A percentile compares a stretch with the other conserved stretches of the same genome.
These are phyloP conservation scores for Picochlorum sp. DNA, from an alignment of 139 green algal species.

Conservation along the genomic window DNA sequence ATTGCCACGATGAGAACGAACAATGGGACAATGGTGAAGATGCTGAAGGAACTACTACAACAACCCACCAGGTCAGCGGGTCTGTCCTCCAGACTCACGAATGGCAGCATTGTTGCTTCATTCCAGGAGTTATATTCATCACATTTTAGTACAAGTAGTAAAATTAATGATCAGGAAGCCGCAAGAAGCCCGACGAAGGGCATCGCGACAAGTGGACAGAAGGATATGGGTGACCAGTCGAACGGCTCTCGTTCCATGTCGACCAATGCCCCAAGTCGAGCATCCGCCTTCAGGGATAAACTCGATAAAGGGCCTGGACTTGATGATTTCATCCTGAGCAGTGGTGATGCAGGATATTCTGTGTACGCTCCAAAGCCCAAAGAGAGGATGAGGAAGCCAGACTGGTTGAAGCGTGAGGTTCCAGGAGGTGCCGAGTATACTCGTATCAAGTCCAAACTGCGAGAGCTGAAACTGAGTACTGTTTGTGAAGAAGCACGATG, in stretches of 20 bases:
- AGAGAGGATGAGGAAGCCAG: constrained; percentile 83
- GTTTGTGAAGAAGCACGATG: constrained; percentile 90
- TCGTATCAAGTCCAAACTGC: constrained; percentile 82
- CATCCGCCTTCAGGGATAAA: not conserved
- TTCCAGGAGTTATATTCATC: too few relatives aligned
- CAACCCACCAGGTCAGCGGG: constrained; percentile 1
- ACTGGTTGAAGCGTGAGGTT: constrained; percentile 93
- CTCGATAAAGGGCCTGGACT: constrained; percentile 51
- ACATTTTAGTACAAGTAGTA: too few relatives aligned
- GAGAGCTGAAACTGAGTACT: constrained; percentile 83
- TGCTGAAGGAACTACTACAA: constrained; percentile 1
- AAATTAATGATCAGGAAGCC: too few relatives aligned
- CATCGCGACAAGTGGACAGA: too few relatives aligned
- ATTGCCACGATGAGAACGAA: too few relatives aligned
- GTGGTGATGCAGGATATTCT: constrained; percentile 50
- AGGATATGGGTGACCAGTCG: too few relatives aligned
- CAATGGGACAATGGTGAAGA: not conserved
- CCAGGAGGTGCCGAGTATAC: constrained; percentile 78
- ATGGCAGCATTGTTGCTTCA: too few relatives aligned
- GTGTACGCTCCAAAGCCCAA: constrained; percentile 70
- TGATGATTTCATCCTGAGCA: constrained; percentile 56
- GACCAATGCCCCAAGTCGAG: too few relatives aligned
- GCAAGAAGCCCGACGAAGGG: too few relatives aligned
- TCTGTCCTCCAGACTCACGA: not conserved
- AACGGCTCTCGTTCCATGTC: too few relatives aligned